Evolutionary conservation across 2,329 filamentous ascomycete genomes (phyloP).

Genomic region (Diplodia sapinea): DNA sequence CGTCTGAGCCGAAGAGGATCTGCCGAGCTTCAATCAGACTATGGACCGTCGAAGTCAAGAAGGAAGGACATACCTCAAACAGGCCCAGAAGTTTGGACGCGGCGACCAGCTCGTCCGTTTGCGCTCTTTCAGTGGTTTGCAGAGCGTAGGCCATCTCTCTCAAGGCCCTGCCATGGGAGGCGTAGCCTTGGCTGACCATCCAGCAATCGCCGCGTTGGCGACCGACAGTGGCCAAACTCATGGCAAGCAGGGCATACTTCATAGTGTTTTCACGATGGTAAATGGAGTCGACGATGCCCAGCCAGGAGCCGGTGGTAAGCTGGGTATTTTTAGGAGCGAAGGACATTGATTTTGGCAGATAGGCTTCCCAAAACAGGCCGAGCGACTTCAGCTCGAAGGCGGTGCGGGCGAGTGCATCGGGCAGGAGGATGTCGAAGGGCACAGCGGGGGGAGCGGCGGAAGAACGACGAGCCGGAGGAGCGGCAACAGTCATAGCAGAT

Average conservation of each 20-base stretch:
- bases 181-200: conserved; percentile 37
- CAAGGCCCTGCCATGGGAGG: conserved; percentile 39
- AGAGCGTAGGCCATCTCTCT: conserved; percentile 38
- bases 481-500: background rate
- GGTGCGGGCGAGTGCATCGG: conserved; percentile 35
- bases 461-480: too few species aligned
- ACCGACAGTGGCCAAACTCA: conserved; percentile 39
- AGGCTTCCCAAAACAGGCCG: conserved; percentile 38
- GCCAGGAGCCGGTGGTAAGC: conserved; percentile 7
- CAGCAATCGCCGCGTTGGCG: conserved; percentile 34
- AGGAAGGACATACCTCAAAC: conserved; percentile 33
- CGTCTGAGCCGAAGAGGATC: conserved; percentile 37
- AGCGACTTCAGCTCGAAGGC: conserved; percentile 39
- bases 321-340: background rate
- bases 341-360: conserved; percentile 32
- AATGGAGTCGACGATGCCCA: conserved; percentile 35
- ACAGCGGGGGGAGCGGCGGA: background rate
- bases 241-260: conserved; percentile 38
- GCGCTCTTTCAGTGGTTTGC: conserved; percentile 33
- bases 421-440: conserved; percentile 25
- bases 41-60: background rate
- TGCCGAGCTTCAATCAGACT: background rate
- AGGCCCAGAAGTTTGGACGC: conserved; percentile 36
- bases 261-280: conserved; percentile 39
- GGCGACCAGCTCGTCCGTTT: conserved; percentile 39